A percentile compares a stretch with the other conserved stretches of the same genome.
Conservation (phyloP, 192 early-diverging fungal species). For the Umbelopsis vinacea region DNA sequence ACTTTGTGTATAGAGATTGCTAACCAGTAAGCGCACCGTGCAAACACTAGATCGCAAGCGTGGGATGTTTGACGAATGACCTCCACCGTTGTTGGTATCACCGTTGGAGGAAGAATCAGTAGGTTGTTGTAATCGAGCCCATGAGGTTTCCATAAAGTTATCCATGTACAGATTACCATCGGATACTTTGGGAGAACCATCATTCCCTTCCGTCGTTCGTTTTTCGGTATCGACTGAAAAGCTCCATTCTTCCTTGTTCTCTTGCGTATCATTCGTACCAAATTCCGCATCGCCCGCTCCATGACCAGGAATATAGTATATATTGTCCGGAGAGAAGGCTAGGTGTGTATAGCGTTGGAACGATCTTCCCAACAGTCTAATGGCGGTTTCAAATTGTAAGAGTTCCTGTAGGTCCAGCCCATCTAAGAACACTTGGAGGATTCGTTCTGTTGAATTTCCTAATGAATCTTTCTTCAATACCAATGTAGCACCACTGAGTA, state of each 20-base stretch:
- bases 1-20: not conserved
- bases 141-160: slow-evolving; percentile 9
- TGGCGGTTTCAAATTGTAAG: slow-evolving; percentile 24
- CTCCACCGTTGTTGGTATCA: not conserved
- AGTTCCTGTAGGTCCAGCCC: not conserved
- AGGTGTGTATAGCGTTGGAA: slow-evolving; percentile 23
- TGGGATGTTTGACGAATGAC: not conserved
- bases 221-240: not conserved
- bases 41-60: not conserved
- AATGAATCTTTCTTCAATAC: slow-evolving; percentile 20
- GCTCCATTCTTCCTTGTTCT: not conserved
- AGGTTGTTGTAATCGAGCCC: not conserved
- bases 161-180: not conserved
- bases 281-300: not conserved
- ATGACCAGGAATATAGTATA: slow-evolving; percentile 24
- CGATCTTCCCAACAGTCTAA: slow-evolving; percentile 14
- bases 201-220: not conserved
- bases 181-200: not conserved
- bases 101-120: not conserved
- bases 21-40: not conserved
- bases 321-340: slow-evolving; percentile 32
- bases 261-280: not conserved
- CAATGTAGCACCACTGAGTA: not conserved
- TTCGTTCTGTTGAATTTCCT: slow-evolving; percentile 27
- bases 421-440: slow-evolving; percentile 12